Evolutionary conservation across 176 grass and related monocot genomes (phyloP), one percentile per base, ranked within the genome.

Genomic region (Aegilops tauschii): DNA sequence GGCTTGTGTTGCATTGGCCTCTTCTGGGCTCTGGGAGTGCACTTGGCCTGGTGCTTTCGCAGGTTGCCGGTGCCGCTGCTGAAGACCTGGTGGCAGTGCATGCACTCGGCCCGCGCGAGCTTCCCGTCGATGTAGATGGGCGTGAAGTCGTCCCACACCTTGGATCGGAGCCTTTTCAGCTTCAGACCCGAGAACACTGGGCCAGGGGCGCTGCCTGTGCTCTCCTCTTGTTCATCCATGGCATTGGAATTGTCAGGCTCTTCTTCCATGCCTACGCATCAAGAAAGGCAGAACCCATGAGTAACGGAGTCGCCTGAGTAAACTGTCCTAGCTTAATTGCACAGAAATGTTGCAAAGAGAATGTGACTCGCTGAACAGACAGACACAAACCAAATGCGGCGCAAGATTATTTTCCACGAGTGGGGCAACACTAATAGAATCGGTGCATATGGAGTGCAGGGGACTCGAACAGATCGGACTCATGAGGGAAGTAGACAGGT

Each of bases 131-230:
- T 12, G 9, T 77, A 81, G 47, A 74, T 82, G 47, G 83, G 88
- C 61, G 73, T 82, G 69, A 90, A 82, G 20, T 82, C 88, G 16
- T 86, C 70, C 88, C 88, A 82, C 20, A 85, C 83, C 78, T 86
- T 82, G 0, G 78, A 90, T 10, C 28, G 28, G 9, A 90, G 70
- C 69, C 82, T 67, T 75, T 86, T 82, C 0, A 18, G 69, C 47
- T 34, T 86, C n/a, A 35, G 9, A 0, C 13, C 61, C 4, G 35
- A 61, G 61, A 82, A 35, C 49, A 82, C 13, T 5, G 78, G 83
- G 21, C 36, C 31, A 5, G 63, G 44, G 14, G 40, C 65, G 20
- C 78, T 82, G 9, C 77, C 78, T 4, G 28, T 85, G 88, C 70
- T 81, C 1, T 81, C 82, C 61, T 81, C 69, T 76, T 59, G 56